Conservation (phyloP, 1,139 yeast species). For the Wickerhamomyces sp. region DNA sequence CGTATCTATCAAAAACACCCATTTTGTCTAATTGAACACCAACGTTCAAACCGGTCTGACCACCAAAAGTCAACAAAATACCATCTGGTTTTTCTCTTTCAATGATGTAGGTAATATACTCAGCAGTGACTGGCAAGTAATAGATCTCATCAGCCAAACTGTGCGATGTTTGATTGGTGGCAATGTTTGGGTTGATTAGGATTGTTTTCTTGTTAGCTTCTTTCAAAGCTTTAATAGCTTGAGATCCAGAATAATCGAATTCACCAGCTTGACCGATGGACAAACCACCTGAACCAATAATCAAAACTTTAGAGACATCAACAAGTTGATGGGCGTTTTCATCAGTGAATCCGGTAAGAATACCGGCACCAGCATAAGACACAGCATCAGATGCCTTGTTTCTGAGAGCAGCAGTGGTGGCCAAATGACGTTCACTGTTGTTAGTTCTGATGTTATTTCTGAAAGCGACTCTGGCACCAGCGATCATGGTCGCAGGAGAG, state of each 20-base stretch:
- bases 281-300: slow-evolving; percentile 96
- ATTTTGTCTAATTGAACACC: slow-evolving; percentile 91
- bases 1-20: slow-evolving; percentile 89
- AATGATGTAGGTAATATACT: slow-evolving; percentile 87
- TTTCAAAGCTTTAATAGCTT: slow-evolving; percentile 91
- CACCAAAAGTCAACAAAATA: slow-evolving; percentile 91
- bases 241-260: slow-evolving; percentile 96
- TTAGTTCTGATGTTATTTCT: slow-evolving; percentile 6
- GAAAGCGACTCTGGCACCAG: slow-evolving; percentile 10
- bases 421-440: slow-evolving; percentile 10
- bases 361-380: slow-evolving; percentile 52
- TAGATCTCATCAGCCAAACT: slow-evolving; percentile 93
- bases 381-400: slow-evolving; percentile 25
- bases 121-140: slow-evolving; percentile 94
- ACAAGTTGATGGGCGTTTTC: slow-evolving; percentile 46
- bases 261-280: slow-evolving; percentile 99
- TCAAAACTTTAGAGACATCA: slow-evolving; percentile 83
- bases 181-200: slow-evolving; percentile 93
- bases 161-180: slow-evolving; percentile 96
- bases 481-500: slow-evolving; percentile 10
- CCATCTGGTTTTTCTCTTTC: slow-evolving; percentile 97
- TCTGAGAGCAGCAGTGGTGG: slow-evolving; percentile 16
- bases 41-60: slow-evolving; percentile 95
- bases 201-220: slow-evolving; percentile 85
- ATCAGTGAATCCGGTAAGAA: slow-evolving; percentile 41